Evolutionary conservation across 345 rosid genomes (phyloP).

Genomic region (Pugionium dolabratum): DNA sequence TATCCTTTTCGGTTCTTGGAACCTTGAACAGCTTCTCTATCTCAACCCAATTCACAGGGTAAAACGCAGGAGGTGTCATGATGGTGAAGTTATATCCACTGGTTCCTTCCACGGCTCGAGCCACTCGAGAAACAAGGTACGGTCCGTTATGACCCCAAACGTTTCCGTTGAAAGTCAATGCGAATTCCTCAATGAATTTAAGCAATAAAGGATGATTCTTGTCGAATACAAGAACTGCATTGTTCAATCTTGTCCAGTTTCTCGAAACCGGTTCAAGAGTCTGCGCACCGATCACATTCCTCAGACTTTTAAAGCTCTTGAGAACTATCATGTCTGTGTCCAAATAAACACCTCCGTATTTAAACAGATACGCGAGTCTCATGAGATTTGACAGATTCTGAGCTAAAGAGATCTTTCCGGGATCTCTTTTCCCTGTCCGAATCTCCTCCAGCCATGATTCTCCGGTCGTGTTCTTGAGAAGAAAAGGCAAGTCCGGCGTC

Average conservation of each 20-base stretch:
- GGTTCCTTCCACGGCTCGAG: conserved; percentile 40
- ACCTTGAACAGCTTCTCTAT: conserved; percentile 55
- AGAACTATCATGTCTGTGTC: conserved; percentile 73
- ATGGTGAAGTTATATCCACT: conserved; percentile 51
- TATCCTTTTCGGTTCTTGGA: conserved; percentile 44
- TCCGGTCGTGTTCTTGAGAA: conserved; percentile 57
- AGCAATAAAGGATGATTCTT: conserved; percentile 52
- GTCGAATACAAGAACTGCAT: conserved; percentile 63
- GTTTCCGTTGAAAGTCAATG: conserved; percentile 63
- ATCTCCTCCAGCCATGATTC: conserved; percentile 60
- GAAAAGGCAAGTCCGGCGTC: conserved; percentile 54
- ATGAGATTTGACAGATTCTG: conserved; percentile 65
- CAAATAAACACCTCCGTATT: conserved; percentile 69
- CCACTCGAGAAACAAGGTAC: conserved; percentile 60
- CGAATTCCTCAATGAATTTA: conserved; percentile 63
- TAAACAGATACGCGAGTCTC: conserved; percentile 55
- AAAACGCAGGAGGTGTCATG: conserved; percentile 60
- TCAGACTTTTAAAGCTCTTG: conserved; percentile 47
- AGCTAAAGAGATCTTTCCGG: conserved; percentile 55
- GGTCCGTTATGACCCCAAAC: conserved; percentile 88
- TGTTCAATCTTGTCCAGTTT: conserved; percentile 67
- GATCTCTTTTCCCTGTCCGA: conserved; percentile 52
- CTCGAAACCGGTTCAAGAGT: conserved; percentile 42
- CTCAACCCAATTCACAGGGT: conserved; percentile 60
- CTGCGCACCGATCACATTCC: conserved; percentile 71